Evolutionary conservation across 495 filamentous ascomycete genomes (phyloP).

Genomic region (Articulospora tetracladia): DNA sequence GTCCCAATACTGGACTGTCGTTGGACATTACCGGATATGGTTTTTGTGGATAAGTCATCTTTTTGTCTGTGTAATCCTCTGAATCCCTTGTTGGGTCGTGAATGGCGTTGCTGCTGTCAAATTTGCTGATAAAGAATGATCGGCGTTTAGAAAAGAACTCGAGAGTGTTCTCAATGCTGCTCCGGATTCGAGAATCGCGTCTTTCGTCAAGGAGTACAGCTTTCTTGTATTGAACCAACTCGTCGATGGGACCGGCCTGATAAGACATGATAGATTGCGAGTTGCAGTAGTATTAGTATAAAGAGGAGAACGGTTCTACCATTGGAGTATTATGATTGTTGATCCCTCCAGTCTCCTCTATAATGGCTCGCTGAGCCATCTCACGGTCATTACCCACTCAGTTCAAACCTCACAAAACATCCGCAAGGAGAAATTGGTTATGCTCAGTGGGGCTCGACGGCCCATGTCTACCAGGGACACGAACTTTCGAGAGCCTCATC

Average conservation of each 20-base stretch:
- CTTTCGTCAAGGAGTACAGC: conserved; percentile 9
- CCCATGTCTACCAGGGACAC: neutral
- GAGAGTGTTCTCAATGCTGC: conserved; percentile 17
- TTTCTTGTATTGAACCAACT: conserved; percentile 17
- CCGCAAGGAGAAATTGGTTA: neutral
- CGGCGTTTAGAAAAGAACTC: conserved; percentile 7
- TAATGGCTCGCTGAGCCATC: neutral
- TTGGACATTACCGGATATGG: neutral
- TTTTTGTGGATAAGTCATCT: neutral
- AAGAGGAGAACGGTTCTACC: neutral
- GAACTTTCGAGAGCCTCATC: conserved; percentile 4
- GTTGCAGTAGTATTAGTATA: neutral
- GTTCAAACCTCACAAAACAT: conserved; percentile 13
- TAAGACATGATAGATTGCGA: conserved; percentile 6
- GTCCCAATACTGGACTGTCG: neutral
- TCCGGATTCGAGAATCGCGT: conserved; percentile 10
- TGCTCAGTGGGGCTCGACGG: conserved; percentile 5
- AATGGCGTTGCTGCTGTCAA: conserved; percentile 8
- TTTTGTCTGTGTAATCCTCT: neutral
- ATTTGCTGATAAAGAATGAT: conserved; percentile 6
- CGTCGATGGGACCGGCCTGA: conserved; percentile 11
- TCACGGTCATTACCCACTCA: conserved; percentile 1
- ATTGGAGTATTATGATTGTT: neutral
- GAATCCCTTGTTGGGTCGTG: neutral
- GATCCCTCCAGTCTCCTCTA: neutral